Evolutionary conservation across 2,329 filamentous ascomycete species (phyloP), one percentile per base, ranked within the genome.

Genomic region (Phialemoniopsis sp.): DNA sequence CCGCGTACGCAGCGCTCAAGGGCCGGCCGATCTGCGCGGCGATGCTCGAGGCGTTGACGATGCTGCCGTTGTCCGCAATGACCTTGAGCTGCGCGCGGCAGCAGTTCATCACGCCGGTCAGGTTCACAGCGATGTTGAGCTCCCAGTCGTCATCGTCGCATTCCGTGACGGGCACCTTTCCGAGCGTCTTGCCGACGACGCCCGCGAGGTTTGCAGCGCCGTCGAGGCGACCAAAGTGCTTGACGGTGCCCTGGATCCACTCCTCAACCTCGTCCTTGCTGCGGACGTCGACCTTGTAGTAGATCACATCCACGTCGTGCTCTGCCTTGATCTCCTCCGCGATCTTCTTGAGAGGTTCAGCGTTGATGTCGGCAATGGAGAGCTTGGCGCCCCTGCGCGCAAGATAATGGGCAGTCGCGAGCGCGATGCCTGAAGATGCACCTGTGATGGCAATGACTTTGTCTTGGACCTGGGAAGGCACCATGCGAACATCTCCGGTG

Each of bases 151-250:
- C 61, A 39, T 73, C 70, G 17, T 69, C 64, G 30, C 70, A 51
- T 15, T 71, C 68, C 3, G 57, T 56, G 14, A 73, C 55, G 2
- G 63, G 46, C 37, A 59, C 56, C 40, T 60, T 45, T 12, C 60
- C 62, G 42, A 71, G 67, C 34, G 65, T 55, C 46, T 62, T 63
- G 34, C 68, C 69, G 45, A 72, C 69, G 32, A 66, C 50, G 32
- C 73, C 72, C 5, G 77, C 77, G 8, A 75, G 63, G 39, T 81
- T 79, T 10, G 70, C 74, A 15, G 74, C 72, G 5, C 73, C 69
- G 47, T 78, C 70, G 8, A 79, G 63, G 37, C 66, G 66, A 5
- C 75, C 76, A 38, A 73, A 73, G 26, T 60, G 60, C n/a, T 59
- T 48, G n/a, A 78, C 53, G 10, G 68, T 64, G 35, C 53, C 55